Percentiles rank a stretch among this genome's conserved stretches.
Conservation (phyloP, 163 green algal genomes). For the Trebouxia gelatinosa region DNA sequence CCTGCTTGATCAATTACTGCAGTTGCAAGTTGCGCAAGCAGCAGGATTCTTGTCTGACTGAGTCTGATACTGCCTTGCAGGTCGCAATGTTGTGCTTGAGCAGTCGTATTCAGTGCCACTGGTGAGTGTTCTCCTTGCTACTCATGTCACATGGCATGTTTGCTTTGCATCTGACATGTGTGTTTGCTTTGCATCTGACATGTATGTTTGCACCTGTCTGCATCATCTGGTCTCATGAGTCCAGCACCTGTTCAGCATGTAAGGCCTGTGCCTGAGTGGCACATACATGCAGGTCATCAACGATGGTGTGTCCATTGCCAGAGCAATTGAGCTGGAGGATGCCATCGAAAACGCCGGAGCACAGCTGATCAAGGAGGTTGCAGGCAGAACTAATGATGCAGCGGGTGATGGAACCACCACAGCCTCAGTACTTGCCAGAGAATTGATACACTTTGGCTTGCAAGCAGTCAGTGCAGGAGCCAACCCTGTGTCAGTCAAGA, state of each 20-base stretch:
- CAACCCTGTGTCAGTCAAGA: constrained; percentile 98
- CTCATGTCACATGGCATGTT: too few relatives aligned
- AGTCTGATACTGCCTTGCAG: constrained; percentile 51
- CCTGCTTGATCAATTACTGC: not conserved
- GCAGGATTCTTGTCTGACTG: not conserved
- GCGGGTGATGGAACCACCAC: constrained; percentile 99
- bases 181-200: too few relatives aligned
- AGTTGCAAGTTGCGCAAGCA: not conserved
- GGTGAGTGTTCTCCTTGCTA: constrained; percentile 42
- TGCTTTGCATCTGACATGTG: too few relatives aligned
- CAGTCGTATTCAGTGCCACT: constrained; percentile 92
- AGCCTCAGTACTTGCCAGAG: constrained; percentile 91
- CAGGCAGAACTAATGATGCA: constrained; percentile 96
- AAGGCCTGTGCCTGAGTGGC: too few relatives aligned
- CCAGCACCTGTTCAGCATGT: too few relatives aligned
- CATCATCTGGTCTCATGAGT: too few relatives aligned
- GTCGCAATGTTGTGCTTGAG: constrained; percentile 98
- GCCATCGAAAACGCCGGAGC: constrained; percentile 98
- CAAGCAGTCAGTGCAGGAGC: constrained; percentile 88
- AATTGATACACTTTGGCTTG: constrained; percentile 95
- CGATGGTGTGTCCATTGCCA: constrained; percentile 98
- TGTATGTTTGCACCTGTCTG: too few relatives aligned
- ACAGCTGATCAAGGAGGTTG: constrained; percentile 99
- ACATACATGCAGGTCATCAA: constrained; percentile 97
- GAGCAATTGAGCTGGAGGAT: constrained; percentile 96